Percentiles rank a stretch among this genome's conserved stretches.
phyloP scores from a whole-genome alignment of 2,329 filamentous ascomycete genomes.

The Chaetoscypha palmicola region DNA sequence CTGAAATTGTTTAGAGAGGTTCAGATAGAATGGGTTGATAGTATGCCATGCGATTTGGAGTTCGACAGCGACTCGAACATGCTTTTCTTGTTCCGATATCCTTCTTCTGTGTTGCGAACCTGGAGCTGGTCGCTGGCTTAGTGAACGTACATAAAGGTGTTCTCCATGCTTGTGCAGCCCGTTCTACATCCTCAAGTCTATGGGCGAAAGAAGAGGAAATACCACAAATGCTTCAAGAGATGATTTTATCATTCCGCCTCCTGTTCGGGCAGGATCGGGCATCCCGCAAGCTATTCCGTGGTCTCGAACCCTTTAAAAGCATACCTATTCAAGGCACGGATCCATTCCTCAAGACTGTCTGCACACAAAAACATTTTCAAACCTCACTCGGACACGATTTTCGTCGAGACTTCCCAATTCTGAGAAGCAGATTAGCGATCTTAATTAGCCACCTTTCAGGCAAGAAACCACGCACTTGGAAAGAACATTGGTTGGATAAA shows the following conservation, averaged over 20 bases:
- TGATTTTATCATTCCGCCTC: constrained; percentile 22
- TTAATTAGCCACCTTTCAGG: constrained; percentile 4
- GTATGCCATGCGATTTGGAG: constrained; percentile 23
- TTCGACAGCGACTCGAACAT: constrained; percentile 17
- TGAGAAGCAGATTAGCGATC: constrained; percentile 3
- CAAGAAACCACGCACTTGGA: constrained; percentile 8
- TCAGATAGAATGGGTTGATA: constrained; percentile 21
- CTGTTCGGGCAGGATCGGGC: constrained; percentile 22
- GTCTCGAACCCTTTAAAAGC: constrained; percentile 1
- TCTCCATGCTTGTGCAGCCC: neutral
- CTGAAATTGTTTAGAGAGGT: constrained; percentile 18
- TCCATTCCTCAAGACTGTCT: constrained; percentile 4
- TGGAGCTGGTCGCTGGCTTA: neutral
- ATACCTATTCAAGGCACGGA: neutral
- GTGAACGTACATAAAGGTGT: neutral
- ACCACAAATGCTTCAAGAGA: constrained; percentile 18
- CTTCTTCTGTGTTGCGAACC: constrained; percentile 21
- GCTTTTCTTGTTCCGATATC: constrained; percentile 25
- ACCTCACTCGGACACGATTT: neutral
- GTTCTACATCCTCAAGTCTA: neutral
- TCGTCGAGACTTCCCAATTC: constrained; percentile 6
- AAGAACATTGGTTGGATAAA: constrained; percentile 3
- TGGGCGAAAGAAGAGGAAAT: constrained; percentile 8
- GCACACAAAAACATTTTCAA: neutral
- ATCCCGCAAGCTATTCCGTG: constrained; percentile 16